These are phyloP conservation scores for Zygnema cylindricum DNA, from an alignment of 139 green algal genomes.

Conservation along the genomic window DNA sequence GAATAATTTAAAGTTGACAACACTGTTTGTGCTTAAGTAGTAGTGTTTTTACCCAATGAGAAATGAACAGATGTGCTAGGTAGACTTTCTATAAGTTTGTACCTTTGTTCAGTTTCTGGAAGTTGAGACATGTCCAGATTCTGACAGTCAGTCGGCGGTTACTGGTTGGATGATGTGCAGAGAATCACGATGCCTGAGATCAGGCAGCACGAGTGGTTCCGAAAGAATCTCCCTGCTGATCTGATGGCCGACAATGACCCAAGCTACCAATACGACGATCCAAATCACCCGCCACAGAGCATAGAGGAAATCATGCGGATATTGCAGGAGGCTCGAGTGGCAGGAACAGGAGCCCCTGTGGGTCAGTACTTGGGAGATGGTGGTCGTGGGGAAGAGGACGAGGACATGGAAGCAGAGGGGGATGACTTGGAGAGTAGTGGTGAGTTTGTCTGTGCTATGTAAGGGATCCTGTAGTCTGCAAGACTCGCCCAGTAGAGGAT, in stretches of 20 bases:
- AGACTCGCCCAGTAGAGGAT: too few relatives aligned
- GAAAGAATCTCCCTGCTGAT: constrained; percentile 87
- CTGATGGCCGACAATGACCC: constrained; percentile 62
- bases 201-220: constrained; percentile 86
- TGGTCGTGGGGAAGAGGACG: constrained; percentile 35
- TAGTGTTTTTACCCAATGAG: too few relatives aligned
- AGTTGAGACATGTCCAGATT: neutral
- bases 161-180: constrained; percentile 24
- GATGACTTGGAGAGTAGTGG: constrained; percentile 51
- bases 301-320: constrained; percentile 61
- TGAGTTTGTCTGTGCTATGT: constrained; percentile 47
- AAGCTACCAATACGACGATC: constrained; percentile 54
- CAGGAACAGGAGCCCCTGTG: neutral
- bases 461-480: too few relatives aligned
- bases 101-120: neutral
- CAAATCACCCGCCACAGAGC: constrained; percentile 46
- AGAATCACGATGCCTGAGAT: constrained; percentile 85
- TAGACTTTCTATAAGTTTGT: neutral
- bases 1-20: too few relatives aligned
- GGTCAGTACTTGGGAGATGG: constrained; percentile 29
- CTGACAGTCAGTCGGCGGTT: neutral
- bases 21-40: too few relatives aligned
- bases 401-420: constrained; percentile 53
- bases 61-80: neutral
- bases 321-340: constrained; percentile 54